These are phyloP conservation scores for Zarea fungicola DNA, from an alignment of 2,329 filamentous ascomycete species.

Conservation along the genomic window DNA sequence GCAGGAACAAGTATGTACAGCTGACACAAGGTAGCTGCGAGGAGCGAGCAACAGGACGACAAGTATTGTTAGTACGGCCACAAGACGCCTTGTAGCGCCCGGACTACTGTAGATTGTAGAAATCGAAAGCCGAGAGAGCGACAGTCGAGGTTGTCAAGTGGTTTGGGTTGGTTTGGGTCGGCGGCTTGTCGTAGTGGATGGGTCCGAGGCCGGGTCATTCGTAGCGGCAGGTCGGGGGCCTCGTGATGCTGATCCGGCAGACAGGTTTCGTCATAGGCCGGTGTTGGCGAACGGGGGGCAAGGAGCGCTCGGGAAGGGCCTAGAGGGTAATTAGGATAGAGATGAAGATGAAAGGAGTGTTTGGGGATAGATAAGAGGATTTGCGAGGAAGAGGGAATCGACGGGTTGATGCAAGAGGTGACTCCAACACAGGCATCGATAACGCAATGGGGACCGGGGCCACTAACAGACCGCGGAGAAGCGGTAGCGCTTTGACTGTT, in stretches of 20 bases:
- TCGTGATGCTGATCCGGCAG: conserved; percentile 12
- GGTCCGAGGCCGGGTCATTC: conserved; percentile 14
- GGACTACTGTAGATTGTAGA: background rate
- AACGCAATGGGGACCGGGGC: conserved; percentile 12
- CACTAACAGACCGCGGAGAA: conserved; percentile 9
- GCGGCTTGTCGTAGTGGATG: conserved; percentile 3
- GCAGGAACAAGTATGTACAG: background rate
- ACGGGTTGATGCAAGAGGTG: conserved; percentile 13
- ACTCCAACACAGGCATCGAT: conserved; percentile 11
- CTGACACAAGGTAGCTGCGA: conserved; percentile 10
- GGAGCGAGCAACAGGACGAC: background rate
- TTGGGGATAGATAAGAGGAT: background rate
- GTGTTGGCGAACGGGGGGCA: background rate
- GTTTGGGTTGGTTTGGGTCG: background rate
- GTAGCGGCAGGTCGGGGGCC: conserved; percentile 9
- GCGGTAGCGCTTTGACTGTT: too few relatives aligned
- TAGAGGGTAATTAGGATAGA: too few relatives aligned
- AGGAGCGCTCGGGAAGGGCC: too few relatives aligned
- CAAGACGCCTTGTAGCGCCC: background rate
- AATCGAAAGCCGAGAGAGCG: conserved; percentile 2
- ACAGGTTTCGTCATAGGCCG: conserved; percentile 11
- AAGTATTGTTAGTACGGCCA: background rate
- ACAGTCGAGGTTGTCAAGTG: conserved; percentile 11
- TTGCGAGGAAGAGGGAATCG: background rate
- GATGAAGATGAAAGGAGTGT: background rate